phyloP scores from a whole-genome alignment of 2,329 filamentous ascomycete species.

The Fusarium brevicatenulatum region DNA sequence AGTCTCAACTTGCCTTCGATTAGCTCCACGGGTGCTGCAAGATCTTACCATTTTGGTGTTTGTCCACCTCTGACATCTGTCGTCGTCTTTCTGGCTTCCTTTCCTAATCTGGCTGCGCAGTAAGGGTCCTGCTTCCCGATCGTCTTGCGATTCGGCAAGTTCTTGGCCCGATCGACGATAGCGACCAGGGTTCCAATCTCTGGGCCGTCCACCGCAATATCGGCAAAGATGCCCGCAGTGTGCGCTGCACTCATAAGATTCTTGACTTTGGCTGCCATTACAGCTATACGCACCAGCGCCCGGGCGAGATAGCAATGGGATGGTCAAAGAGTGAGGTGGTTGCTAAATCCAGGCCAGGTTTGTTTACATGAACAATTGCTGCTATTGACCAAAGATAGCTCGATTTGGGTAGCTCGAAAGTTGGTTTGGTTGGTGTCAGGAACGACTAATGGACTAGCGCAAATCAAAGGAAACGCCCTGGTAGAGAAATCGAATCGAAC shows the following conservation, averaged over 20 bases:
- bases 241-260: conserved; percentile 73
- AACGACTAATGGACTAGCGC: conserved; percentile 26
- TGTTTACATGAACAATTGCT: conserved; percentile 43
- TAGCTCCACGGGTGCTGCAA: not conserved
- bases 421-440: conserved; percentile 23
- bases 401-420: conserved; percentile 27
- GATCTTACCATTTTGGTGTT: conserved; percentile 86
- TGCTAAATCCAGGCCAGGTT: conserved; percentile 15
- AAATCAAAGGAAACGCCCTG: conserved; percentile 9
- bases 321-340: not conserved
- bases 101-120: conserved; percentile 90
- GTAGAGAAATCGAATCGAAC: conserved; percentile 17
- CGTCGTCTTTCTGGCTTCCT: conserved; percentile 96
- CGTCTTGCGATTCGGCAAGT: conserved; percentile 93
- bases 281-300: conserved; percentile 30
- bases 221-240: conserved; percentile 91
- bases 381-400: conserved; percentile 30
- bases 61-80: conserved; percentile 95
- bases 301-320: not conserved
- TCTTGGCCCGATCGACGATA: conserved; percentile 94
- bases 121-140: conserved; percentile 99
- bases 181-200: conserved; percentile 92
- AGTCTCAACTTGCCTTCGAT: conserved; percentile 9
- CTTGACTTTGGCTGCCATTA: conserved; percentile 66
- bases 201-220: conserved; percentile 92